Evolutionary conservation across 139 green algal species (phyloP).

Genomic region (Gonium pectorale): DNA sequence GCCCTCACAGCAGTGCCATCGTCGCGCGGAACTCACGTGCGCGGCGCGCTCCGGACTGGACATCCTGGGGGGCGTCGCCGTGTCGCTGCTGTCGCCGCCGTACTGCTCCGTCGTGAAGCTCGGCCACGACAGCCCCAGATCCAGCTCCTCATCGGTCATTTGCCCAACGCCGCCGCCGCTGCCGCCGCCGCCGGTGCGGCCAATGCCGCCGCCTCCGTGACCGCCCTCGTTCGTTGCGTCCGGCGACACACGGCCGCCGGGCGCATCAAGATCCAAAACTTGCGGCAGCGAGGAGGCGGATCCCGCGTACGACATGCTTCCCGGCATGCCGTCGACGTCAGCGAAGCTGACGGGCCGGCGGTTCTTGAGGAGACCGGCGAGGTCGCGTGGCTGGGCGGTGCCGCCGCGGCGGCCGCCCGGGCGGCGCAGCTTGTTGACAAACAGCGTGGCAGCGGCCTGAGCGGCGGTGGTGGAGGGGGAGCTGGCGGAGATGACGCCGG

Average conservation of each 20-base stretch:
- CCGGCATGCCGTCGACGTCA: not conserved
- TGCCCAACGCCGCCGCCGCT: not conserved
- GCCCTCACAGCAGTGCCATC: no score
- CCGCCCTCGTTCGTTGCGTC: not conserved
- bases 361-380: constrained; percentile 21
- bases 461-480: not conserved
- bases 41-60: no score
- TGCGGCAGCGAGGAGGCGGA: not conserved
- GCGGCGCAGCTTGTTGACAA: constrained; percentile 31
- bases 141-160: constrained; percentile 1
- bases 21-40: no score
- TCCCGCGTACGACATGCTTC: not conserved
- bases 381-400: not conserved
- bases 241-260: not conserved
- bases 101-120: constrained; percentile 36
- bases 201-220: not conserved
- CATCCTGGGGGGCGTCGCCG: not conserved
- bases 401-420: not conserved
- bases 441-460: not conserved
- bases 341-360: constrained; percentile 21
- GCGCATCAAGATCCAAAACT: no score
- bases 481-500: not conserved
- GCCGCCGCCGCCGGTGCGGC: no score
- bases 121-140: constrained; percentile 31
- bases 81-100: not conserved